A percentile compares a stretch with the other conserved stretches of the same genome.
These are phyloP conservation scores for Selaginella tamariscina DNA, from an alignment of 75 land plant species.

Conservation along the genomic window DNA sequence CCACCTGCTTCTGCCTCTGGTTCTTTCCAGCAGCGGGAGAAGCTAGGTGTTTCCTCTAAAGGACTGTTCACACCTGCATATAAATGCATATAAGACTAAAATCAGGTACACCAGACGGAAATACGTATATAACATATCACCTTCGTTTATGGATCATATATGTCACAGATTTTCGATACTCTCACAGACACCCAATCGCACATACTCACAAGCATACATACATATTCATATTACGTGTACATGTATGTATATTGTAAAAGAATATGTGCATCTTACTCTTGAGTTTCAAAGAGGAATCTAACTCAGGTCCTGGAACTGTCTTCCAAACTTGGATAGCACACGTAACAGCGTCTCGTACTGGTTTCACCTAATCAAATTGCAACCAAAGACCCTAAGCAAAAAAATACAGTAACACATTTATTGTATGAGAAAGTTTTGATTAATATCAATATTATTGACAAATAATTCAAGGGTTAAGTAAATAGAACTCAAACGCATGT, in stretches of 20 bases:
- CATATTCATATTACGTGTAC: not conserved
- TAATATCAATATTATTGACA: not conserved
- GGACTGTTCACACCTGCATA: too few relatives aligned
- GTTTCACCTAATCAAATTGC: not conserved
- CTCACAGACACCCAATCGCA: too few relatives aligned
- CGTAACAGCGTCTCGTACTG: not conserved
- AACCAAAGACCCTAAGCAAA: conserved; percentile 5
- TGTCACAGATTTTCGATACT: too few relatives aligned
- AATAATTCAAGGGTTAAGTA: not conserved
- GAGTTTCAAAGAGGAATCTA: not conserved
- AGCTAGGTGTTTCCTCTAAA: not conserved
- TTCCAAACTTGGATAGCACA: not conserved
- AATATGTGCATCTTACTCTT: not conserved
- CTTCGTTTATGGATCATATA: too few relatives aligned
- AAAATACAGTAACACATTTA: not conserved
- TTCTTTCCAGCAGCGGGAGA: not conserved
- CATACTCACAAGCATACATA: not conserved
- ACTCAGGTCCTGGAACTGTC: not conserved
- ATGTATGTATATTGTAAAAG: not conserved
- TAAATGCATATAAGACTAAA: too few relatives aligned
- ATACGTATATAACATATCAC: too few relatives aligned
- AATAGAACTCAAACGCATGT: too few relatives aligned
- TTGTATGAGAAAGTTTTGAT: not conserved
- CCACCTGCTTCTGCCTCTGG: not conserved
- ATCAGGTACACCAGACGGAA: too few relatives aligned